phyloP scores from a whole-genome alignment of 495 filamentous ascomycete genomes.

The Neurospora sp. region DNA sequence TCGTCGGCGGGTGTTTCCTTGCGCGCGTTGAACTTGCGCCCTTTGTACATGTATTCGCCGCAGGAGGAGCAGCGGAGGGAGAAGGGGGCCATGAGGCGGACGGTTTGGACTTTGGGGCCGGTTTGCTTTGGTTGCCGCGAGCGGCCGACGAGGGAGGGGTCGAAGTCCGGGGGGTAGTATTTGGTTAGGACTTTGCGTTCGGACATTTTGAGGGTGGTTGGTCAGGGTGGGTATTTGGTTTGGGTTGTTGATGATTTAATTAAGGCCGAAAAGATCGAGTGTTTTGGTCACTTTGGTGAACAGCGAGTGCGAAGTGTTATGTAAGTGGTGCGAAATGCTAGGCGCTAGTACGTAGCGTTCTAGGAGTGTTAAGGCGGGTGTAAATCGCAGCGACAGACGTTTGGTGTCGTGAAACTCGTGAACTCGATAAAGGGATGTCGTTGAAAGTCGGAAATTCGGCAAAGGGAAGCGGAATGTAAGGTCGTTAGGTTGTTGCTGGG shows the following conservation, averaged over 20 bases:
- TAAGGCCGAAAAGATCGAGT: neutral
- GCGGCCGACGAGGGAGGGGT: constrained; percentile 69
- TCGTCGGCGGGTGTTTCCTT: constrained; percentile 84
- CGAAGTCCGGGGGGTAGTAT: constrained; percentile 96
- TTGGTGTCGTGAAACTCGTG: neutral
- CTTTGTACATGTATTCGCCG: constrained; percentile 95
- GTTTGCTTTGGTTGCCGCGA: constrained; percentile 54
- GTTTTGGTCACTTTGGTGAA: neutral
- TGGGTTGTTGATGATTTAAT: neutral
- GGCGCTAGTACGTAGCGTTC: neutral
- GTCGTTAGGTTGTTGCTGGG: neutral
- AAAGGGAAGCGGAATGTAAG: neutral
- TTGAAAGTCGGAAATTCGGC: neutral
- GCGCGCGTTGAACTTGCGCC: constrained; percentile 92
- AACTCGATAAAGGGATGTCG: neutral
- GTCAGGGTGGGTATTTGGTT: neutral
- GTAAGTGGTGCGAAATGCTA: neutral
- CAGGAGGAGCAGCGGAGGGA: constrained; percentile 83
- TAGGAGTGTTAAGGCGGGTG: neutral
- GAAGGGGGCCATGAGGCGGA: constrained; percentile 97
- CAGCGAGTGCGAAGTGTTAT: neutral
- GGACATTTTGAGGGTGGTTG: constrained; percentile 53
- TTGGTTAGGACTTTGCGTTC: constrained; percentile 80
- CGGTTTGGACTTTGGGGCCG: constrained; percentile 74
- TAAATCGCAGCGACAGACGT: neutral